Evolutionary conservation across 352 stramenopile genomes (phyloP).

Genomic region (Globisporangium paroecandrum): DNA sequence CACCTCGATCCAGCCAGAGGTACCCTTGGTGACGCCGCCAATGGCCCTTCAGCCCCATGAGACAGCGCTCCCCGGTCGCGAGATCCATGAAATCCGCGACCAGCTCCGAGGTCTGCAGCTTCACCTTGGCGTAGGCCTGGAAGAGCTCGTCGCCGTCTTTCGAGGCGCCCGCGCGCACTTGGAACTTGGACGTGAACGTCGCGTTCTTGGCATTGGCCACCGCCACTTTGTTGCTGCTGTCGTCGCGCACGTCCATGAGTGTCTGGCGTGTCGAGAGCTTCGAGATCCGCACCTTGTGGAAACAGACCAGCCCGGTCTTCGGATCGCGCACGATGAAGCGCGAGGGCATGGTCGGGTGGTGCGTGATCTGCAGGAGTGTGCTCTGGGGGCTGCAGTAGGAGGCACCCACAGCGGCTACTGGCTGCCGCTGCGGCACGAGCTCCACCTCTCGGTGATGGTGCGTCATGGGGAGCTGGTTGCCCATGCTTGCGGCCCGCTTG

Average conservation of each 20-base stretch:
- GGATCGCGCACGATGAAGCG: neutral
- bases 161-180: neutral
- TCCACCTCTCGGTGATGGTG: neutral
- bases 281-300: neutral
- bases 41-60: slow-evolving; percentile 6
- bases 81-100: neutral
- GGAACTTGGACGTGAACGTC: slow-evolving; percentile 3
- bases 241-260: neutral
- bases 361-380: neutral
- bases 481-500: neutral
- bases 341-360: neutral
- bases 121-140: slow-evolving; percentile 6
- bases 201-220: neutral
- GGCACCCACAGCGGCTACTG: neutral
- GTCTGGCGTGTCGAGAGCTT: neutral
- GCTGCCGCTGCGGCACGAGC: neutral
- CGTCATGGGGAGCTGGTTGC: neutral
- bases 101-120: slow-evolving; percentile 1
- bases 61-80: neutral
- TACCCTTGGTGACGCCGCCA: neutral
- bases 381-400: neutral
- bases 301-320: neutral
- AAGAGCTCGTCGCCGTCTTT: slow-evolving; percentile 4
- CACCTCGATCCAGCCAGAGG: slow-evolving; percentile 4
- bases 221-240: neutral